phyloP scores from a whole-genome alignment of 352 stramenopile species.

The Globisporangium canariense region DNA sequence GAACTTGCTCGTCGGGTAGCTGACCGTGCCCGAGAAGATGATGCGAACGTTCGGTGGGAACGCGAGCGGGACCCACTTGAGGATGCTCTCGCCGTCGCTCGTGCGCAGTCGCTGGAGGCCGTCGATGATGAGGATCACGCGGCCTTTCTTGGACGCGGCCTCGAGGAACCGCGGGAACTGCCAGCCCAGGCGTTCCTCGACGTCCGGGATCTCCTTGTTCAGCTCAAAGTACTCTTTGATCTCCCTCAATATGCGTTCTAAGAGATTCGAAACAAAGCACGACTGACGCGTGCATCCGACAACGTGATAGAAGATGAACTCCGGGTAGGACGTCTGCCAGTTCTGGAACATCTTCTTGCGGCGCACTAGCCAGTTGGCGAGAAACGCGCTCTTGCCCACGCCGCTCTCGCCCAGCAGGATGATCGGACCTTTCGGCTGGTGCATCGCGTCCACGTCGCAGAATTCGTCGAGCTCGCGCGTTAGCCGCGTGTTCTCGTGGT shows the following conservation, averaged over 20 bases:
- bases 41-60: conserved; percentile 88
- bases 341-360: conserved; percentile 86
- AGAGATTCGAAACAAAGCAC: conserved; percentile 79
- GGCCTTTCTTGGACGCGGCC: conserved; percentile 85
- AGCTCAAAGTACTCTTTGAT: conserved; percentile 92
- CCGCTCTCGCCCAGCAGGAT: conserved; percentile 73
- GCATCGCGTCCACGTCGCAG: conserved; percentile 84
- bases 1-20: conserved; percentile 44
- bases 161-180: conserved; percentile 90
- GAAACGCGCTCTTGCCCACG: conserved; percentile 70
- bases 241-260: conserved; percentile 84
- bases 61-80: conserved; percentile 88
- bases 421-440: conserved; percentile 69
- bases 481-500: conserved; percentile 60
- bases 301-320: conserved; percentile 91
- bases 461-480: conserved; percentile 75
- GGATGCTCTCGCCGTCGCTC: conserved; percentile 84
- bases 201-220: conserved; percentile 74
- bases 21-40: conserved; percentile 74
- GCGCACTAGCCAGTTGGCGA: conserved; percentile 80
- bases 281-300: conserved; percentile 88
- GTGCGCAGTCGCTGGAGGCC: conserved; percentile 82
- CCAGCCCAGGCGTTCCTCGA: conserved; percentile 88
- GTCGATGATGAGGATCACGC: conserved; percentile 90
- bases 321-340: conserved; percentile 73